These are phyloP conservation scores for Exophiala spinifera DNA, from an alignment of 2,329 filamentous ascomycete genomes.

Conservation along the genomic window DNA sequence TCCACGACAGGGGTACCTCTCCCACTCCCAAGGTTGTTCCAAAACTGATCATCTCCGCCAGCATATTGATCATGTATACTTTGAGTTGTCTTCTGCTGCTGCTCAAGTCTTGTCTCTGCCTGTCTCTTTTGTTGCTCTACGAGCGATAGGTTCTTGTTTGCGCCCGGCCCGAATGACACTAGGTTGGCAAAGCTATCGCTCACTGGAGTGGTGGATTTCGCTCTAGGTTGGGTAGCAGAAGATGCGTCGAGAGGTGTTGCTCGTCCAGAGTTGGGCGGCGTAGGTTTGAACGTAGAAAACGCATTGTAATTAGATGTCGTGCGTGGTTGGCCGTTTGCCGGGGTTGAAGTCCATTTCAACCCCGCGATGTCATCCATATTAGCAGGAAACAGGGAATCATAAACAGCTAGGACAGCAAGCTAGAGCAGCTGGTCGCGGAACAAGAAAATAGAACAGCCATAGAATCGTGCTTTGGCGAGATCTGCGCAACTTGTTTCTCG, in stretches of 20 bases:
- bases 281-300: conserved; percentile 38
- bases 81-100: conserved; percentile 68
- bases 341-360: conserved; percentile 43
- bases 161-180: conserved; percentile 55
- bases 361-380: conserved; percentile 49
- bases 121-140: conserved; percentile 65
- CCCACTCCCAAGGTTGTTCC: conserved; percentile 65
- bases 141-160: conserved; percentile 66
- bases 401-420: not conserved
- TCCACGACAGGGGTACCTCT: conserved; percentile 43
- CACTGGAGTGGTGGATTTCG: conserved; percentile 41
- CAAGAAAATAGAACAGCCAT: too few relatives aligned
- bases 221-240: conserved; percentile 32
- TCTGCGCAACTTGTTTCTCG: not conserved
- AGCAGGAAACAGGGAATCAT: conserved; percentile 4
- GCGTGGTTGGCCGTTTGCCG: conserved; percentile 36
- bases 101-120: conserved; percentile 70
- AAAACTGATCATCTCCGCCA: conserved; percentile 63
- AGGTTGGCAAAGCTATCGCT: conserved; percentile 60
- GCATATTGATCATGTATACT: conserved; percentile 74
- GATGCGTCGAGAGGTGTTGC: conserved; percentile 42
- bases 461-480: too few relatives aligned
- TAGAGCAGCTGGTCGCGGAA: not conserved
- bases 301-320: conserved; percentile 35
- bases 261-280: conserved; percentile 40